phyloP scores from a whole-genome alignment of 169 alveolate genomes.

The Plasmodium berghei region DNA sequence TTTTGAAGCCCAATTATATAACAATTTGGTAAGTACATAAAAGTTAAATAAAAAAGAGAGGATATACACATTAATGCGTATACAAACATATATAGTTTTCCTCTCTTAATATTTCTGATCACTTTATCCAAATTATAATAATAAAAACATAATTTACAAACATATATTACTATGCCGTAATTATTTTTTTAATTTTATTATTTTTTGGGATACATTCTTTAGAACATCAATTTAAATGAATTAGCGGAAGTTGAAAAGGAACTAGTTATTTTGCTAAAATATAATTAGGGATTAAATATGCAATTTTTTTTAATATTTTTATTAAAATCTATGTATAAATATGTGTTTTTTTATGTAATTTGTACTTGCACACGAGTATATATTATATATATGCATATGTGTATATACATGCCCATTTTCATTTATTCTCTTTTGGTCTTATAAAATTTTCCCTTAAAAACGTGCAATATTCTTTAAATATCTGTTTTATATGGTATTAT shows the following conservation, averaged over 20 bases:
- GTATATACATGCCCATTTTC: neutral
- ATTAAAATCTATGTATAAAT: neutral
- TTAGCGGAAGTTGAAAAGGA: slow-evolving; percentile 53
- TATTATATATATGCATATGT: neutral
- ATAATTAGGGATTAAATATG: slow-evolving; percentile 11
- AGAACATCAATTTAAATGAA: slow-evolving; percentile 41
- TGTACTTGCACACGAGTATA: neutral
- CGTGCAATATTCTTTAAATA: no score
- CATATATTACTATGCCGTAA: neutral
- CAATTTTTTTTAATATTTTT: neutral
- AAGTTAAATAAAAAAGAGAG: neutral
- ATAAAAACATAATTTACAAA: slow-evolving; percentile 2
- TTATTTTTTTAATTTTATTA: neutral
- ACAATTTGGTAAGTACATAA: slow-evolving; percentile 29
- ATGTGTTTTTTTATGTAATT: neutral
- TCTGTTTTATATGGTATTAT: no score
- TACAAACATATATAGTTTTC: neutral
- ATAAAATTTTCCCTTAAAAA: no score
- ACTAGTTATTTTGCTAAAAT: slow-evolving; percentile 41
- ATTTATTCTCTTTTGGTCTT: neutral
- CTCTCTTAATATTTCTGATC: no score
- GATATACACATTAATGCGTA: neutral
- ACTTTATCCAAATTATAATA: neutral
- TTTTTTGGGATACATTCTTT: neutral
- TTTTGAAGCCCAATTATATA: slow-evolving; percentile 22